A percentile compares a stretch with the other conserved stretches of the same genome.
phyloP scores from a whole-genome alignment of 2,329 filamentous ascomycete genomes.

The Claviceps capensis region DNA sequence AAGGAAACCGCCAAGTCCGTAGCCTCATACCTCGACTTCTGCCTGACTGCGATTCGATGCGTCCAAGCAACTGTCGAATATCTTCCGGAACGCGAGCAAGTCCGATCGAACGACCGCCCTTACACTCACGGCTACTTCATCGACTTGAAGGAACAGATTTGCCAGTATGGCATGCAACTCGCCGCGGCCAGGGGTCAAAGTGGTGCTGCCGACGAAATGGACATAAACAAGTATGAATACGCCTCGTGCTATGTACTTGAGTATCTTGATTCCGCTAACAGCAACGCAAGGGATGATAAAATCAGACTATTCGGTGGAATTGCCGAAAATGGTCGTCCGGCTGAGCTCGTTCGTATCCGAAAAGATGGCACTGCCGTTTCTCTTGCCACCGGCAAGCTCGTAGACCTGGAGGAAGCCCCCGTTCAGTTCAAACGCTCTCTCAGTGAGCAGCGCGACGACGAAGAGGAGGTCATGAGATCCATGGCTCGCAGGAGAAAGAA shows the following conservation, averaged over 20 bases:
- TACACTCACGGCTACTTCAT: constrained; percentile 96
- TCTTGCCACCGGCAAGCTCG: constrained; percentile 53
- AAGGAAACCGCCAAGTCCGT: constrained; percentile 70
- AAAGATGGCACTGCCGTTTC: constrained; percentile 71
- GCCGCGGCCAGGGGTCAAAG: constrained; percentile 58
- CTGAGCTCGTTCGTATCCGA: constrained; percentile 70
- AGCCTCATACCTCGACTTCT: constrained; percentile 68
- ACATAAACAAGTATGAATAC: constrained; percentile 41
- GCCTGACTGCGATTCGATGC: constrained; percentile 78
- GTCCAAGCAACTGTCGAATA: constrained; percentile 80
- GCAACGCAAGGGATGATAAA: constrained; percentile 38
- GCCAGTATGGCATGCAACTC: constrained; percentile 76
- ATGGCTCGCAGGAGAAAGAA: constrained; percentile 97
- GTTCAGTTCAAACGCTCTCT: constrained; percentile 51
- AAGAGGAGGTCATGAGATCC: constrained; percentile 72
- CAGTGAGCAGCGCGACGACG: constrained; percentile 58
- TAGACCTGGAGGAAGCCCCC: constrained; percentile 40
- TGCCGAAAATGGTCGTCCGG: constrained; percentile 66
- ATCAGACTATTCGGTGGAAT: constrained; percentile 73
- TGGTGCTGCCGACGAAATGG: constrained; percentile 42
- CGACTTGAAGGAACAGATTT: constrained; percentile 88
- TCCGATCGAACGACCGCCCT: constrained; percentile 69
- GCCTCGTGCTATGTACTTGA: constrained; percentile 15
- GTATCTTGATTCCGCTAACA: constrained; percentile 15
- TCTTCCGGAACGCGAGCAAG: constrained; percentile 75